These are phyloP conservation scores for Aristolochia contorta DNA, from an alignment of 164 flowering plant genomes.

Conservation along the genomic window DNA sequence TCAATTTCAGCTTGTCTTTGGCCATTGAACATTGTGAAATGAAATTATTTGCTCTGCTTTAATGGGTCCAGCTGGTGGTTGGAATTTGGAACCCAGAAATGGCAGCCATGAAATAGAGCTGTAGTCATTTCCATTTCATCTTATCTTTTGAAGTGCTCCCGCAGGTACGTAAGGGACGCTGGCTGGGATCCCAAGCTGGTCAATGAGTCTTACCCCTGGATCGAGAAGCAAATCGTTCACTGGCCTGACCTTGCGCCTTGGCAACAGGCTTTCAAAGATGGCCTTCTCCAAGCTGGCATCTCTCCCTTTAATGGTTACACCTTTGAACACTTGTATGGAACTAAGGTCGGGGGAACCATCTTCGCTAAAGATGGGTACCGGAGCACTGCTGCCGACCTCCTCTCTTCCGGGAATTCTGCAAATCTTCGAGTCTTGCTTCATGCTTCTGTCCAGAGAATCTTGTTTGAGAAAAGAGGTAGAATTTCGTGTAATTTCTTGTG, in stretches of 20 bases:
- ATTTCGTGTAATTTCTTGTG: too few species aligned
- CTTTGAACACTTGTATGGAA: constrained; percentile 73
- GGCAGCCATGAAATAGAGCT: background rate
- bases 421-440: constrained; percentile 54
- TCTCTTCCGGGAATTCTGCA: constrained; percentile 40
- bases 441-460: constrained; percentile 67
- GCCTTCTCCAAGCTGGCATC: constrained; percentile 69
- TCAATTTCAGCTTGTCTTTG: too few species aligned
- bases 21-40: too few species aligned
- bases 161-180: constrained; percentile 40
- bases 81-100: background rate
- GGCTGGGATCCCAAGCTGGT: constrained; percentile 76
- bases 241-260: constrained; percentile 49
- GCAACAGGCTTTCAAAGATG: constrained; percentile 63
- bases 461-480: constrained; percentile 52
- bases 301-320: constrained; percentile 87
- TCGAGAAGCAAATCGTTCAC: constrained; percentile 67
- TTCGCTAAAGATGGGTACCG: constrained; percentile 63
- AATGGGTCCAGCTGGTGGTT: too few species aligned
- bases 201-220: constrained; percentile 77
- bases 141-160: constrained; percentile 3
- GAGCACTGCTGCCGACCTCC: constrained; percentile 82
- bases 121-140: too few species aligned
- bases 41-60: too few species aligned
- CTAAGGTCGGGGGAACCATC: constrained; percentile 89